Percentiles rank a stretch among this genome's conserved stretches.
phyloP scores from a whole-genome alignment of 495 filamentous ascomycete genomes.

The Rostrohypoxylon terebratum region DNA sequence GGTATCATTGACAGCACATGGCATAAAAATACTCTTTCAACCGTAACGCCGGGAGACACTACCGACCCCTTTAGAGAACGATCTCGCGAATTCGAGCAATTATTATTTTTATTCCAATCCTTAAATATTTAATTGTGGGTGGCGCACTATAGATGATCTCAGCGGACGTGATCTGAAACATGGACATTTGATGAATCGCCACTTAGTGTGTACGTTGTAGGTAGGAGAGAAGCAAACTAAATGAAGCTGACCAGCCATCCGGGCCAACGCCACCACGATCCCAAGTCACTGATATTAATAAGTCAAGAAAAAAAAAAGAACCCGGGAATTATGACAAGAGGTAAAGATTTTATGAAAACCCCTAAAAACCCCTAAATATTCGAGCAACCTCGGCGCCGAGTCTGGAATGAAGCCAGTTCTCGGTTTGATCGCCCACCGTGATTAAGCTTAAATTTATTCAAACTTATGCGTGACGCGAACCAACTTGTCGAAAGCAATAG shows the following conservation, averaged over 20 bases:
- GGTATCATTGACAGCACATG: constrained; percentile 3
- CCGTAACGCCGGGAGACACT: constrained; percentile 5
- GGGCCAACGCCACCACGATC: neutral
- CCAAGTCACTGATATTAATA: too few relatives aligned
- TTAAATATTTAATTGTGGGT: neutral
- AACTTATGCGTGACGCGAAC: neutral
- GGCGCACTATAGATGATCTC: neutral
- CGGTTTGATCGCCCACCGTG: constrained; percentile 26
- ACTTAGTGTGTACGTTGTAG: neutral
- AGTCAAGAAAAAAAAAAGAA: neutral
- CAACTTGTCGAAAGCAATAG: neutral
- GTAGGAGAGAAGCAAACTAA: neutral
- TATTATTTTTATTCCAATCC: neutral
- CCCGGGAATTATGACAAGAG: neutral
- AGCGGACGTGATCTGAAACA: constrained; percentile 8
- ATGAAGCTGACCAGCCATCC: neutral
- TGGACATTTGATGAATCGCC: constrained; percentile 7
- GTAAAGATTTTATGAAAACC: neutral
- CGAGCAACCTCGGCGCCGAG: neutral
- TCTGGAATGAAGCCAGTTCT: constrained; percentile 1
- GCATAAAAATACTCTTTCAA: neutral
- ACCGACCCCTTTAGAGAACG: neutral
- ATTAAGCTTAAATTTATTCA: constrained; percentile 21
- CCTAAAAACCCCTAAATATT: neutral
- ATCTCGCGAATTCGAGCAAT: neutral